Evolutionary conservation across 371 early-diverging fungal species (phyloP), one percentile per base, ranked within the genome.

Genomic region (Apophysomyces trapeziformis): DNA sequence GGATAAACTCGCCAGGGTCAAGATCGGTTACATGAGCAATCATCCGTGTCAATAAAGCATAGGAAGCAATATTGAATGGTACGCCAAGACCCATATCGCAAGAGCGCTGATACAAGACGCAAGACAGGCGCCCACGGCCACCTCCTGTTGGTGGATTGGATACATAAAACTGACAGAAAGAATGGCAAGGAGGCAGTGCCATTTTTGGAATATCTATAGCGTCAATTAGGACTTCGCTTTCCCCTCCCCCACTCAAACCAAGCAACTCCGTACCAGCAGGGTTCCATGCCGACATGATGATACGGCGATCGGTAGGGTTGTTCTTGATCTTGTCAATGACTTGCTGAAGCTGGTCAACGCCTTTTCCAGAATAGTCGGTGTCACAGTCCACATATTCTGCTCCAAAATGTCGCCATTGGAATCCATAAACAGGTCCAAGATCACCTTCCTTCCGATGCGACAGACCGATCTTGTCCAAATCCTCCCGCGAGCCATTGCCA

Each of bases 361-460:
- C 99, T 74, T 95, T 79, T 4, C 95, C 96, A 0, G 91, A 85
- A 68, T 99, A 99, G 70, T 96, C 94, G 1, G 90, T 88, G 68
- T 96, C 90, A 41, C 92, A 93, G 58, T 91, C 93, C 35, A 79
- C 71, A 73, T 99, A 99, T 64, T 90, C 78, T 0, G 99, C 99
- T 0, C 99, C 99, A 86, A 99, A 99, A 75, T 99, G 99, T 45
- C 99, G 85, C 99, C 99, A 99, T 75, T 99, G 99, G 78, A 97
- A 99, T 7, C 99, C 99, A 71, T 99, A 99, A 37, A 99, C 95
- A 1, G 99, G 99, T 0, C 99, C 99, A 26, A 99, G 79, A 69
- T 99, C 99, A 18, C 99, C 98, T 63, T 91, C 95, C 63, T 89
- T 85, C 41, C 93, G 87, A 68, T 96, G 78, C 1, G 74, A 43